These are phyloP conservation scores for Fusarium hainanense DNA, from an alignment of 2,329 filamentous ascomycete species.

Conservation along the genomic window DNA sequence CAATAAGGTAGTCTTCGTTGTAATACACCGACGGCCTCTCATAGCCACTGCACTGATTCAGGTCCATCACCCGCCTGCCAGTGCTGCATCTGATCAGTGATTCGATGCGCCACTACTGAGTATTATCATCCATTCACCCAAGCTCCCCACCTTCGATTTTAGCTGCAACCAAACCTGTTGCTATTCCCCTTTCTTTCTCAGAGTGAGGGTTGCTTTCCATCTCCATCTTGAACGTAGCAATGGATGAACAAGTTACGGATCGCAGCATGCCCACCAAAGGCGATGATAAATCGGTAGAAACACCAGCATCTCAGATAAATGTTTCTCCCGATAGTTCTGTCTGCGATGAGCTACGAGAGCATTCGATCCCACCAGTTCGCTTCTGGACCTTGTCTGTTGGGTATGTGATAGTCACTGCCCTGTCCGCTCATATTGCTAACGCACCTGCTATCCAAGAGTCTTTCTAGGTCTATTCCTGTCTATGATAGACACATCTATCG, in stretches of 20 bases:
- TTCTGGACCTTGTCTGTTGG: slow-evolving; percentile 52
- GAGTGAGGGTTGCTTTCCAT: background rate
- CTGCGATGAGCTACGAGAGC: slow-evolving; percentile 9
- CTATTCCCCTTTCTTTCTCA: background rate
- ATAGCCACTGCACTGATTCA: background rate
- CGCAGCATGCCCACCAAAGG: background rate
- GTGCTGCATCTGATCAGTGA: background rate
- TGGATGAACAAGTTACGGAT: slow-evolving; percentile 5
- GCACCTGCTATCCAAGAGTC: slow-evolving; percentile 51
- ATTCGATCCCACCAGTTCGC: slow-evolving; percentile 45
- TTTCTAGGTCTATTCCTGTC: slow-evolving; percentile 67
- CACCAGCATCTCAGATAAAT: background rate
- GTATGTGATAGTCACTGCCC: slow-evolving; percentile 34
- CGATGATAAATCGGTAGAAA: background rate
- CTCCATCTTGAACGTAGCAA: background rate
- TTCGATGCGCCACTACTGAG: background rate
- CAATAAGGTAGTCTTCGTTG: background rate
- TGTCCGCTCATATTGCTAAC: background rate
- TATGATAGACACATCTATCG: slow-evolving; percentile 69
- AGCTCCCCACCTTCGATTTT: background rate
- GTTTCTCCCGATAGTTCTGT: background rate
- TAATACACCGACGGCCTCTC: background rate
- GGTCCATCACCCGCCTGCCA: background rate
- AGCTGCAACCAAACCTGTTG: background rate
- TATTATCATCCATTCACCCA: background rate